Evolutionary conservation across 2,329 filamentous ascomycete genomes (phyloP), one percentile per base, ranked within the genome.

Genomic region (Podosphaera xanthii): DNA sequence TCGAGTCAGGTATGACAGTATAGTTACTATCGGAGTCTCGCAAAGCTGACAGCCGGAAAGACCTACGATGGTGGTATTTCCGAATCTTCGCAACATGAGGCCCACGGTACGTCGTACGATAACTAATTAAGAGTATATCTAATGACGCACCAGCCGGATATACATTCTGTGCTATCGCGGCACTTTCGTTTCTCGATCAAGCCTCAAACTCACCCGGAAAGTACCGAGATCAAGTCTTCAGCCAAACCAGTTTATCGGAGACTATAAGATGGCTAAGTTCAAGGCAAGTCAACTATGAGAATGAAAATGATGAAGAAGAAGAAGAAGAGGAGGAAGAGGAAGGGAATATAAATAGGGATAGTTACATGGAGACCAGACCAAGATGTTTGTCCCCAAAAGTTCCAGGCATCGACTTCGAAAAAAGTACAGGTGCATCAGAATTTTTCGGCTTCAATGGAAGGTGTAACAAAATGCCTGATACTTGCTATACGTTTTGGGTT

Each of bases 401-500:
- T 10, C 58, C 59, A 33, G 59, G 52, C 31, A 59, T 65, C 1
- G n/a, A 44, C 40, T 3, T 59, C 54, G 40, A 44, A 44, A 12
- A 12, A 44, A 44, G 40, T 12, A 44, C 10, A 44, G n/a, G 40
- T 55, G 56, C 68, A 60, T 30, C 64, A 66, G 57, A 68, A 66
- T 62, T 68, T 76, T 77, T 87, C 1, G 92, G 90, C 8, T 89
- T 94, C 72, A 95, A 94, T 67, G 92, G 92, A 34, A 82, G 92
- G 57, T 82, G 81, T 69, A 96, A 95, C 73, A 98, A 98, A 71
- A 77, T 83, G 55, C 86, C 87, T 8, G 92, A 98, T 71, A 97
- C 92, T 0, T 98, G 92, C 72, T 98, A 98, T 70, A 84, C 82
- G 31, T 98, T 91, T 76, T 98, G 92, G 92, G 87, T 87, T 0